These are phyloP conservation scores for Penicillium fimorum DNA, from an alignment of 495 filamentous ascomycete species.

Conservation along the genomic window DNA sequence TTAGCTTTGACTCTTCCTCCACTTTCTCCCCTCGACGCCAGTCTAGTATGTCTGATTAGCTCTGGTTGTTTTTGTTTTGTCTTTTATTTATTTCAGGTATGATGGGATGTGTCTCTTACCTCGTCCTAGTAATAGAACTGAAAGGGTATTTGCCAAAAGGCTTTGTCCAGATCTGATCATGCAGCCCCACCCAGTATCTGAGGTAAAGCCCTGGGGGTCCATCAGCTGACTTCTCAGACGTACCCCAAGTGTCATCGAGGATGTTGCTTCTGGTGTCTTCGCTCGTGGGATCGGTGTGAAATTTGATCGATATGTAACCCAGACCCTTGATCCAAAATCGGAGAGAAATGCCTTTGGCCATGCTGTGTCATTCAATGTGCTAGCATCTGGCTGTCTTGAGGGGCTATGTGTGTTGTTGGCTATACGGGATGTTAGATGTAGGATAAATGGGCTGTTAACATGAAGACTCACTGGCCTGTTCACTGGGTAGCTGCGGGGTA, in stretches of 20 bases:
- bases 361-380: slow-evolving; percentile 25
- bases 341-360: slow-evolving; percentile 88
- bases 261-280: slow-evolving; percentile 62
- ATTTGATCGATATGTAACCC: slow-evolving; percentile 93
- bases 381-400: neutral
- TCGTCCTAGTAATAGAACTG: slow-evolving; percentile 71
- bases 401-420: neutral
- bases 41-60: slow-evolving; percentile 51
- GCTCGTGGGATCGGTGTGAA: slow-evolving; percentile 82
- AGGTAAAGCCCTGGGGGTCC: slow-evolving; percentile 81
- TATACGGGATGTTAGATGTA: slow-evolving; percentile 1
- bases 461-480: slow-evolving; percentile 23
- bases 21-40: slow-evolving; percentile 68
- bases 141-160: slow-evolving; percentile 81
- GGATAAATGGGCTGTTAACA: neutral
- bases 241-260: slow-evolving; percentile 82
- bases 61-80: neutral
- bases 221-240: slow-evolving; percentile 77
- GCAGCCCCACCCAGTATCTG: slow-evolving; percentile 96
- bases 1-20: slow-evolving; percentile 65
- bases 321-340: slow-evolving; percentile 90
- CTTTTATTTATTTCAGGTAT: neutral
- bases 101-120: slow-evolving; percentile 43
- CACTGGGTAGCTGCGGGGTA: slow-evolving; percentile 17
- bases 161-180: slow-evolving; percentile 98